Evolutionary conservation across 106 monocot genomes (phyloP), one percentile per base, ranked within the genome.

Genomic region (Dendrobium chrysotoxum): DNA sequence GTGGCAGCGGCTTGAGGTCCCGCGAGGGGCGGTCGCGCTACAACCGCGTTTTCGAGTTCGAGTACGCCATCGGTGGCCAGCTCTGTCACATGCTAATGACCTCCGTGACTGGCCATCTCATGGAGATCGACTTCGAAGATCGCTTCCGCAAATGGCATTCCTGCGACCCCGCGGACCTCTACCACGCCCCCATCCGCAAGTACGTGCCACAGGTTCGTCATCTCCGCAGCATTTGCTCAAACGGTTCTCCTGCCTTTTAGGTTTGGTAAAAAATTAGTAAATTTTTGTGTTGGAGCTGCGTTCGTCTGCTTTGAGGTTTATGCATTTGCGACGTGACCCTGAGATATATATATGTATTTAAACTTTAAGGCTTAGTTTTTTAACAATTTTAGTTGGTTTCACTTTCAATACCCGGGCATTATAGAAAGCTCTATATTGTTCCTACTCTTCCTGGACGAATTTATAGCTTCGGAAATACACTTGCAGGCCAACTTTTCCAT

Each of bases 91-190:
- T 97, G 97, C 80, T 89, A 67, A 78, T 97, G 81, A 97, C 97
- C 40, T 97, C 97, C 53, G 97, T 97, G 88, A 97, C 89, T 12
- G 97, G 97, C 20, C 98, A 98, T 71, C 89, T 98, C 30, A 98
- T 95, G 95, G 98, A 98, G 81, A 89, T 98, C 42, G 98, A 95
- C 9, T 98, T 98, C 80, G 94, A 98, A 41, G 92, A 95, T 16
- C 84, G 94, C 70, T 98, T 82, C 81, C 86, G 94, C 75, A 85
- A 83, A 54, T 98, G 98, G 98, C 83, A 86, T 80, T 98, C 98
- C 76, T 98, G 98, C 85, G 98, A 95, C 40, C 95, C 94, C 66
- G 86, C 88, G 65, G 92, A 87, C 21, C 89, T 98, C 80, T 98
- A 89, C 88, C 78, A 86, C 79, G 95, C 92, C 38, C 92, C 98